Percentiles rank a stretch among this genome's conserved stretches.
Conservation (phyloP, 805 yeast species). For the Candida ascalaphidarum region DNA sequence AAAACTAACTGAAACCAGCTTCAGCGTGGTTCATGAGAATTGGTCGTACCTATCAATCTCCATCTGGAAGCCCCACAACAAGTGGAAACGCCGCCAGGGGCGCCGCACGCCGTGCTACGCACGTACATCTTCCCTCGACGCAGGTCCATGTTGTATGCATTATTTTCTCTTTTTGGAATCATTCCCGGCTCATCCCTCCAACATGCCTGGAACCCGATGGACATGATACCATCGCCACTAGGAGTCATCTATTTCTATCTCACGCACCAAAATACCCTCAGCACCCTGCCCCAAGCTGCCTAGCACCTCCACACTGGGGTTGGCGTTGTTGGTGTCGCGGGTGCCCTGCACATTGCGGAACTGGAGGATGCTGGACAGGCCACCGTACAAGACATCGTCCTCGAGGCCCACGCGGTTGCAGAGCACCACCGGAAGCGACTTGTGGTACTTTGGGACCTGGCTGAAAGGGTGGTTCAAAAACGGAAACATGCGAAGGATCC, state of each 20-base stretch:
- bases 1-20: too few relatives aligned
- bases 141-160: too few relatives aligned
- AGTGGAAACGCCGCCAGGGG: too few relatives aligned
- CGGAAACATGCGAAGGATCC: conserved; percentile 68
- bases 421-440: conserved; percentile 30
- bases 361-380: conserved; percentile 50
- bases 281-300: conserved; percentile 56
- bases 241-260: conserved; percentile 38
- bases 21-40: too few relatives aligned
- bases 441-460: conserved; percentile 11
- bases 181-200: too few relatives aligned
- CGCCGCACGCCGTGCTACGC: too few relatives aligned
- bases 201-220: too few relatives aligned
- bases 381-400: conserved; percentile 56
- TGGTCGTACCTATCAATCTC: too few relatives aligned
- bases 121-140: too few relatives aligned
- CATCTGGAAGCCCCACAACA: too few relatives aligned
- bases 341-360: conserved; percentile 30
- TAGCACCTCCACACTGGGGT: conserved; percentile 39
- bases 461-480: conserved; percentile 33
- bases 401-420: conserved; percentile 81
- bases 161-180: too few relatives aligned
- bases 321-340: conserved; percentile 30
- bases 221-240: too few relatives aligned
- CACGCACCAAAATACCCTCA: conserved; percentile 59